These are phyloP conservation scores for Phytopythium mirpurense DNA, from an alignment of 352 stramenopile genomes.

Conservation along the genomic window DNA sequence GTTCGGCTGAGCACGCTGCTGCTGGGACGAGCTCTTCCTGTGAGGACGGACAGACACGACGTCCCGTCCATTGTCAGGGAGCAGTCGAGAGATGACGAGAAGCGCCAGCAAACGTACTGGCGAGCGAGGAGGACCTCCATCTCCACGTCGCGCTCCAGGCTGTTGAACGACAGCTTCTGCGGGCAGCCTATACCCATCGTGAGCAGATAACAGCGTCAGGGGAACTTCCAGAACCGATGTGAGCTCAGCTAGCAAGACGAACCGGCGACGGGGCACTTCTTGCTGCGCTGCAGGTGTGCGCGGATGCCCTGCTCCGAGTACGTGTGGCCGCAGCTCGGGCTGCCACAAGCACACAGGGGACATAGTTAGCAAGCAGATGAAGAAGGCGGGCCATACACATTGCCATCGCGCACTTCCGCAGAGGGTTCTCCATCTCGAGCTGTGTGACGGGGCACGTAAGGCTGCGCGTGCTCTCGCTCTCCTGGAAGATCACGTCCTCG, in stretches of 20 bases:
- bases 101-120: constrained; percentile 18
- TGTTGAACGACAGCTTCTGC: constrained; percentile 45
- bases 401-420: constrained; percentile 51
- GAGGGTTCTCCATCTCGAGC: constrained; percentile 69
- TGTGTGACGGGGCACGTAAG: constrained; percentile 79
- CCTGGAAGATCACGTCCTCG: constrained; percentile 75
- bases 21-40: constrained; percentile 33
- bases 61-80: background rate
- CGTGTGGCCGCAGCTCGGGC: constrained; percentile 66
- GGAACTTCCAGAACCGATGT: no score
- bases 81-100: background rate
- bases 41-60: background rate
- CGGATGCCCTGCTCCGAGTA: constrained; percentile 79
- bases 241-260: background rate
- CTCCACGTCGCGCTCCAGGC: constrained; percentile 78
- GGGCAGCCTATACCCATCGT: constrained; percentile 75
- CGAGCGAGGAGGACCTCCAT: constrained; percentile 81
- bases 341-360: constrained; percentile 9
- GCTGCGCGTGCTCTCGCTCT: constrained; percentile 70
- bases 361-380: background rate
- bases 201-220: no score
- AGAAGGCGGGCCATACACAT: no score
- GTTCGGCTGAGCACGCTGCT: constrained; percentile 26
- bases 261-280: constrained; percentile 78
- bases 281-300: constrained; percentile 62